A percentile compares a stretch with the other conserved stretches of the same genome.
phyloP scores from a whole-genome alignment of 345 rosid species.

The Pistacia integerrima region DNA sequence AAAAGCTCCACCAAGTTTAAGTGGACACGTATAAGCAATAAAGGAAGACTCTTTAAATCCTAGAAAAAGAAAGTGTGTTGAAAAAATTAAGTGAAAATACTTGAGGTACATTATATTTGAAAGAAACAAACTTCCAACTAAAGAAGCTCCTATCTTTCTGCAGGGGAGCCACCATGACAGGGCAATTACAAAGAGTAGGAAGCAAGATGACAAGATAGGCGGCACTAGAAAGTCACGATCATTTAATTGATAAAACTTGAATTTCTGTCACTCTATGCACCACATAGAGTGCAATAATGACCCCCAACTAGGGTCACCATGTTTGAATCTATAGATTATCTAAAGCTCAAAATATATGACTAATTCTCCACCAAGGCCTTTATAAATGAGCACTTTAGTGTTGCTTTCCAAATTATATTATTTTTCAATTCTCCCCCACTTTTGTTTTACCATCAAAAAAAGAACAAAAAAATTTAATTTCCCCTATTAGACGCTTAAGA shows the following conservation, averaged over 20 bases:
- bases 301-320: conserved; percentile 18
- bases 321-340: conserved; percentile 9
- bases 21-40: conserved; percentile 1
- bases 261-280: conserved; percentile 18
- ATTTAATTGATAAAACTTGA: conserved; percentile 23
- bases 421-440: neutral
- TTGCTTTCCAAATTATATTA: neutral
- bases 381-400: neutral
- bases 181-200: conserved; percentile 21
- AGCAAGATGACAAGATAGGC: conserved; percentile 16
- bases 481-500: neutral
- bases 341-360: neutral
- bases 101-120: neutral
- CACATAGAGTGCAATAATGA: conserved; percentile 23
- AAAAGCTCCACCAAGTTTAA: conserved; percentile 17
- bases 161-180: conserved; percentile 17
- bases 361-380: neutral
- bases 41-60: conserved; percentile 1
- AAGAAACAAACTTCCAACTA: conserved; percentile 6
- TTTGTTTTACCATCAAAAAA: neutral
- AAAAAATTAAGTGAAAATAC: neutral
- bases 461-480: neutral
- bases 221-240: conserved; percentile 5
- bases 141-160: conserved; percentile 19
- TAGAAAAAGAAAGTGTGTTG: neutral